Evolutionary conservation across 148 eudicot genomes (phyloP), one percentile per base, ranked within the genome.

Genomic region (Tetragonia tetragonoides): DNA sequence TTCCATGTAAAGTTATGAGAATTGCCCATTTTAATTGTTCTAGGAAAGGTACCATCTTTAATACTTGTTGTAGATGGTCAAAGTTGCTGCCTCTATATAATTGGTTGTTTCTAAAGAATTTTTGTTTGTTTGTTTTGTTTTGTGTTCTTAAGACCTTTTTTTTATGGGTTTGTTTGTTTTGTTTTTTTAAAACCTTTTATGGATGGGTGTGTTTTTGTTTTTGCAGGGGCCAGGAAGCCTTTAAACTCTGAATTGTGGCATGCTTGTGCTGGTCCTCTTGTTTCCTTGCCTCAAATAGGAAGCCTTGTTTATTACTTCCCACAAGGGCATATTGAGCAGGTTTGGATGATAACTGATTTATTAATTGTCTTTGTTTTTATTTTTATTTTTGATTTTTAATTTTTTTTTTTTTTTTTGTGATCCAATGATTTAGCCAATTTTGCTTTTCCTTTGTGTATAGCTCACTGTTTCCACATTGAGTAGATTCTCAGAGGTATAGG

Each of bases 261-360:
- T 80, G 99, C 99, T 16, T 95, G 97, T 81, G 99, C 99, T 81
- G 99, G 99, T 7, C 99, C 99, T 65, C 83, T 95, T 69, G 96
- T 90, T 37, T 89, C 83, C 51, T 86, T 95, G 89, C 99, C 99
- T 81, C 97, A 88, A 79, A 88, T 91, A 14, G 99, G 99, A 80
- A 93, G 93, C 87, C 92, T 95, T 63, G 94, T 95, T 60, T 91
- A 88, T 83, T 95, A 95, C 87, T 93, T 93, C 81, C 99, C 99
- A 61, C 99, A 93, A 83, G 99, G 99, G 12, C 99, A 96, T 77
- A 96, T 92, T 78, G 99, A 96, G 77, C 99, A 95, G 93, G 99
- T 93, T 80, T 79, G 78, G 49, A 20, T 82, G 71, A 38, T 10
- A 69, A 54, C 70, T 67, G 17, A 56, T 44, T 34, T 24, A 7